A percentile compares a stretch with the other conserved stretches of the same genome.
Conservation (phyloP, 345 rosid species). For the Laguncularia racemosa region DNA sequence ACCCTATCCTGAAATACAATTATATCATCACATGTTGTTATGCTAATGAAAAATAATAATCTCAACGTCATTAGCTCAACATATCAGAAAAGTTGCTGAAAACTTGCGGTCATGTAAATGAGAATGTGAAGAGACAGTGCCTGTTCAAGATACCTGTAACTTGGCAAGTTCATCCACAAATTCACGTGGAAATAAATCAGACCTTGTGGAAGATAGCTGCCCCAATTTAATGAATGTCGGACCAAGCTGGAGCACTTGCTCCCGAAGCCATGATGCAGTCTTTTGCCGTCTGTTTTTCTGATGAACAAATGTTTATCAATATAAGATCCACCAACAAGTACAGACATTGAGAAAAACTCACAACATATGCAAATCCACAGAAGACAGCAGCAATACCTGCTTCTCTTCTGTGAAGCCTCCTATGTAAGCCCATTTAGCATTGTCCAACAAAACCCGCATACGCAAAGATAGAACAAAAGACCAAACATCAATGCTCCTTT, state of each 20-base stretch:
- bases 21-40: not conserved
- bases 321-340: not conserved
- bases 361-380: not conserved
- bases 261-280: slow-evolving; percentile 91
- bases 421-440: slow-evolving; percentile 78
- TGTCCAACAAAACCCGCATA: slow-evolving; percentile 63
- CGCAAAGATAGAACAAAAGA: slow-evolving; percentile 71
- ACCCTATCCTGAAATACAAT: slow-evolving; percentile 64
- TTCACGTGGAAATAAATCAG: slow-evolving; percentile 85
- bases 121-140: too few species aligned
- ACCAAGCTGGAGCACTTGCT: slow-evolving; percentile 85
- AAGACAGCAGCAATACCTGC: slow-evolving; percentile 38
- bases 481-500: slow-evolving; percentile 86
- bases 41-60: too few species aligned
- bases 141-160: slow-evolving; percentile 56
- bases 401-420: slow-evolving; percentile 78
- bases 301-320: slow-evolving; percentile 11
- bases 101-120: too few species aligned
- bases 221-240: slow-evolving; percentile 97
- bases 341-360: not conserved
- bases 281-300: slow-evolving; percentile 63
- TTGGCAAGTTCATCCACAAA: slow-evolving; percentile 96
- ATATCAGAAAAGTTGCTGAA: not conserved
- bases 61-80: too few species aligned
- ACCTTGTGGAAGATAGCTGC: slow-evolving; percentile 88